Percentiles rank a stretch among this genome's conserved stretches.
Evolutionary conservation across 1,284 basidiomycete species (phyloP).

Genomic region (Ganoderma leucocontextum): DNA sequence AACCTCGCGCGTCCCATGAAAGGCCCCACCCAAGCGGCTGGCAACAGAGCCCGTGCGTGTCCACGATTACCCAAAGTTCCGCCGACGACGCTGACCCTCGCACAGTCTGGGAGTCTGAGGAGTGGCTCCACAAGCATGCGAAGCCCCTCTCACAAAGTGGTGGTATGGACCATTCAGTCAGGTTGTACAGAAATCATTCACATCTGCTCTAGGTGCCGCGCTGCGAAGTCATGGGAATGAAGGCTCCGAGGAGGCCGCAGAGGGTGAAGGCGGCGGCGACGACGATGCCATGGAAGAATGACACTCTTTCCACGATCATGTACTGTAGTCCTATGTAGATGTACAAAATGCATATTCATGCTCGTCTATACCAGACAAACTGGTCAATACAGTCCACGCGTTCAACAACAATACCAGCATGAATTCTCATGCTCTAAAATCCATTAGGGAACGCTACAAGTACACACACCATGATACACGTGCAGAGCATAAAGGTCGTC

Average conservation of each 20-base stretch:
- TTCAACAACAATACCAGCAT: neutral
- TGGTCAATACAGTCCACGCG: neutral
- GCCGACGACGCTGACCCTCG: constrained; percentile 16
- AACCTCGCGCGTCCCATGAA: constrained; percentile 81
- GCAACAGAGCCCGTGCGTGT: constrained; percentile 77
- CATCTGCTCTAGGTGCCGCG: constrained; percentile 50
- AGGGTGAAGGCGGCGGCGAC: constrained; percentile 40
- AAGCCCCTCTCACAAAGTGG: constrained; percentile 77
- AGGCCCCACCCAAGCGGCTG: constrained; percentile 64
- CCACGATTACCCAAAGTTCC: constrained; percentile 22
- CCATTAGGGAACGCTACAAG: constrained; percentile 17
- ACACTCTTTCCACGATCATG: constrained; percentile 8
- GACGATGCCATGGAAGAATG: constrained; percentile 72
- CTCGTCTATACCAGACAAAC: neutral
- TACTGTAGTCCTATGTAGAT: neutral
- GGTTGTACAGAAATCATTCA: constrained; percentile 22
- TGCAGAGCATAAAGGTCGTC: constrained; percentile 8
- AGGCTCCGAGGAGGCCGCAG: constrained; percentile 37
- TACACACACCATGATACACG: constrained; percentile 23
- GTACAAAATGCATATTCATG: neutral
- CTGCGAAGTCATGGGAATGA: constrained; percentile 50
- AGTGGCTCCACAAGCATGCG: constrained; percentile 78
- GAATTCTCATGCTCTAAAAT: neutral
- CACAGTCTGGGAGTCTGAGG: constrained; percentile 88
- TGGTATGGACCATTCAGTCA: constrained; percentile 51